Evolutionary conservation across 331 rosid species (phyloP), one percentile per base, ranked within the genome.

Genomic region (Quercus tomentella): DNA sequence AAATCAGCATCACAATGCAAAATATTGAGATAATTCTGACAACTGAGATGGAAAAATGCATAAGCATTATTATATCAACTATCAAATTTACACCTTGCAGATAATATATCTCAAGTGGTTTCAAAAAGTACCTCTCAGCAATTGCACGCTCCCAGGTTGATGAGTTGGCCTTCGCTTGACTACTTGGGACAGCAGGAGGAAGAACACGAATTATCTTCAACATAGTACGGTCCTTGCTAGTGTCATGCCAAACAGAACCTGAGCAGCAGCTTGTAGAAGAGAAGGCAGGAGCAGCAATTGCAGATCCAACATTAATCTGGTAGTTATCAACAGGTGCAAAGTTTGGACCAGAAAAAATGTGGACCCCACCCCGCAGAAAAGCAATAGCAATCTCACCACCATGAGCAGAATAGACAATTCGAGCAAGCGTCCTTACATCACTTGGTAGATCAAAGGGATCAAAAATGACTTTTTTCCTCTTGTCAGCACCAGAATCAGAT

Each of bases 321-420:
- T 88, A 94, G 85, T 89, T 94, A 81, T 90, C 96, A 63, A 92
- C 92, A 78, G 91, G 91, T 63, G 86, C 63, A 80, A 92, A 94
- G 85, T 61, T 91, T 65, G 95, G 93, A 79, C 97, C 97, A 76
- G 97, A 94, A 86, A 91, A 94, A 45, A 91, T 86, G 82, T 91
- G 98, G 73, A 94, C 90, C 68, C 98, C 97, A 58, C 98, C 98
- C 52, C 93, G 89, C 41, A 94, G 88, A 86, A 94, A 94, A 86
- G 98, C 92, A 75, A 92, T 86, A 54, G 97, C 97, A 86, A 92
- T 89, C 86, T 94, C 98, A 80, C 98, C 98, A 68, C 98, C 97
- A 84, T 94, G 97, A 89, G 97, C 91, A 72, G 98, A 92, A 84
- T 91, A 94, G 54, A 94, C 92, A 78, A 94, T 86, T 73, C 98